Conservation (phyloP, 148 eudicot genomes). For the Cornus suecica region DNA sequence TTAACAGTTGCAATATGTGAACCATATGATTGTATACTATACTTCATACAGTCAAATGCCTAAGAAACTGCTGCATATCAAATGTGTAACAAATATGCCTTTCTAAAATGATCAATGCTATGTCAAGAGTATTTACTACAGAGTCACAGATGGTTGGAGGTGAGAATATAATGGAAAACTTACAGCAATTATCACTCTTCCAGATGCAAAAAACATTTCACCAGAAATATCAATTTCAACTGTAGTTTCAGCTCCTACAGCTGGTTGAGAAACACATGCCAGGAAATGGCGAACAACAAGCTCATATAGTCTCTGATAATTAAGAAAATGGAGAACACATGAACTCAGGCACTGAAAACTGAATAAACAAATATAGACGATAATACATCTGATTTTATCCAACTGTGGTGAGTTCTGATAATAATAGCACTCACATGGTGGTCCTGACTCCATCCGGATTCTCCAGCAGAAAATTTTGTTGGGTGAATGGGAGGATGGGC, state of each 20-base stretch:
- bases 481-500: constrained; percentile 99
- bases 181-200: constrained; percentile 80
- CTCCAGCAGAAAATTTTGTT: constrained; percentile 89
- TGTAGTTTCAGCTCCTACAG: constrained; percentile 91
- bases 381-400: neutral
- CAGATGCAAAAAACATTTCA: constrained; percentile 77
- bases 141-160: neutral
- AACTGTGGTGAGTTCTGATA: neutral
- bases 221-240: constrained; percentile 92
- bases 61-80: neutral
- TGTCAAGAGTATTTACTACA: neutral
- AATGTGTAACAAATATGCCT: neutral
- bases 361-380: neutral
- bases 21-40: no score
- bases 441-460: constrained; percentile 85
- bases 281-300: constrained; percentile 96
- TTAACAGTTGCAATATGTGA: no score
- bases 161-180: constrained; percentile 19
- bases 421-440: constrained; percentile 64
- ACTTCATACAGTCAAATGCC: no score
- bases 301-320: constrained; percentile 77
- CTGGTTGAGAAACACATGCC: constrained; percentile 99
- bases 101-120: neutral
- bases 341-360: neutral
- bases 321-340: neutral